A percentile compares a stretch with the other conserved stretches of the same genome.
Evolutionary conservation across 2,329 filamentous ascomycete species (phyloP).

Genomic region (Ceratocystiopsis brevicomis): DNA sequence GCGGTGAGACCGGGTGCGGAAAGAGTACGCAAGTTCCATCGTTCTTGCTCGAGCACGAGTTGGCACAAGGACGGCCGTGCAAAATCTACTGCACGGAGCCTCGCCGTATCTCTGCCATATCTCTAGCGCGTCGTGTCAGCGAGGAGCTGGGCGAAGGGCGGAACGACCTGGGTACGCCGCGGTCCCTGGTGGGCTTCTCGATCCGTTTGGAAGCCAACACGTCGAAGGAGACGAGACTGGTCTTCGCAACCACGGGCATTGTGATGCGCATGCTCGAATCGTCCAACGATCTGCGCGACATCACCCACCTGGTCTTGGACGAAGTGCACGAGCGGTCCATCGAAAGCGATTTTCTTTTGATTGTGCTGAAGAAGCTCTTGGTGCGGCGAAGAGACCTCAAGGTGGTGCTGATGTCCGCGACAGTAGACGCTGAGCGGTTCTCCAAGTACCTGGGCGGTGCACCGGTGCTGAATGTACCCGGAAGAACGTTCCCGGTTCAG

Average conservation of each 20-base stretch:
- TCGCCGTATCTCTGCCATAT: constrained; percentile 87
- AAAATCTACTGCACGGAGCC: constrained; percentile 95
- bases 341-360: constrained; percentile 87
- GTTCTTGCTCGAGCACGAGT: constrained; percentile 77
- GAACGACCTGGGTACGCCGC: constrained; percentile 59
- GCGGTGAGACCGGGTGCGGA: constrained; percentile 89
- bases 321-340: constrained; percentile 95
- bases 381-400: constrained; percentile 63
- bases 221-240: constrained; percentile 59
- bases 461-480: constrained; percentile 76
- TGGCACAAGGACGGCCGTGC: constrained; percentile 60
- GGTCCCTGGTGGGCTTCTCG: constrained; percentile 83
- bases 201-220: constrained; percentile 84
- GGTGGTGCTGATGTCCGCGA: constrained; percentile 92
- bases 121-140: constrained; percentile 77
- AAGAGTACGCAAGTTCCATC: constrained; percentile 97
- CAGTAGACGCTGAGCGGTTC: constrained; percentile 80
- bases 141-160: constrained; percentile 81
- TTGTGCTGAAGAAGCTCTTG: constrained; percentile 74
- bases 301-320: constrained; percentile 90
- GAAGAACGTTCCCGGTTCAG: constrained; percentile 80
- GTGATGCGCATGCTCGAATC: constrained; percentile 96
- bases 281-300: constrained; percentile 66
- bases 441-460: constrained; percentile 74
- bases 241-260: constrained; percentile 81